Percentiles rank a stretch among this genome's conserved stretches.
These are phyloP conservation scores for Senna tora DNA, from an alignment of 306 rosid genomes.

Conservation along the genomic window DNA sequence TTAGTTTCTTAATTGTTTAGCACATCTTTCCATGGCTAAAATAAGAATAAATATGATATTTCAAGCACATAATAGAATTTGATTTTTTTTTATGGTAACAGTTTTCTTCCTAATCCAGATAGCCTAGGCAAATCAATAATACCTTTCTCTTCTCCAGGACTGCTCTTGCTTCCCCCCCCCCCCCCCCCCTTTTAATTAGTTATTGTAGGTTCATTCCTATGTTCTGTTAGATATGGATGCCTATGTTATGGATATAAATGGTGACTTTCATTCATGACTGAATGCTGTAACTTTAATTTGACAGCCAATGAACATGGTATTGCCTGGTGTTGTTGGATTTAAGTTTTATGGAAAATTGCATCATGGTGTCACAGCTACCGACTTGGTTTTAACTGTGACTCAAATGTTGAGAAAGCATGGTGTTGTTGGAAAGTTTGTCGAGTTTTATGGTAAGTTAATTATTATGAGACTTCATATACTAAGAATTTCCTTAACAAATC, in stretches of 20 bases:
- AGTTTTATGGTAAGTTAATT: slow-evolving; percentile 58
- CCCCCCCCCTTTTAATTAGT: no score
- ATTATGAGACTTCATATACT: background rate
- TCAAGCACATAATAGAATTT: background rate
- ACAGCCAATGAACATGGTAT: slow-evolving; percentile 80
- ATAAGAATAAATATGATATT: background rate
- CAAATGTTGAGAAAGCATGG: slow-evolving; percentile 78
- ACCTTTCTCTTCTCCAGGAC: background rate
- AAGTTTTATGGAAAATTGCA: slow-evolving; percentile 62
- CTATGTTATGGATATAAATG: background rate
- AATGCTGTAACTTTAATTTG: background rate
- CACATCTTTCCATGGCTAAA: background rate
- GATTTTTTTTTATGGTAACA: background rate
- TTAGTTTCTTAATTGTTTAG: background rate
- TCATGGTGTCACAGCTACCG: slow-evolving; percentile 77
- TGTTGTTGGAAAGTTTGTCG: slow-evolving; percentile 78
- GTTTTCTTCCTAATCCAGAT: background rate
- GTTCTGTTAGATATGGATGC: background rate
- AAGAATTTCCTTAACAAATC: slow-evolving; percentile 5
- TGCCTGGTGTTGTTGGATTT: slow-evolving; percentile 79
- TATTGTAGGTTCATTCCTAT: background rate
- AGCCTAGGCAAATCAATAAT: background rate
- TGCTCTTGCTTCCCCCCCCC: background rate
- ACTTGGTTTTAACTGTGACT: slow-evolving; percentile 76
- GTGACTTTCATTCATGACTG: background rate